phyloP scores from a whole-genome alignment of 2,329 filamentous ascomycete species.

The Trichophyton simii region DNA sequence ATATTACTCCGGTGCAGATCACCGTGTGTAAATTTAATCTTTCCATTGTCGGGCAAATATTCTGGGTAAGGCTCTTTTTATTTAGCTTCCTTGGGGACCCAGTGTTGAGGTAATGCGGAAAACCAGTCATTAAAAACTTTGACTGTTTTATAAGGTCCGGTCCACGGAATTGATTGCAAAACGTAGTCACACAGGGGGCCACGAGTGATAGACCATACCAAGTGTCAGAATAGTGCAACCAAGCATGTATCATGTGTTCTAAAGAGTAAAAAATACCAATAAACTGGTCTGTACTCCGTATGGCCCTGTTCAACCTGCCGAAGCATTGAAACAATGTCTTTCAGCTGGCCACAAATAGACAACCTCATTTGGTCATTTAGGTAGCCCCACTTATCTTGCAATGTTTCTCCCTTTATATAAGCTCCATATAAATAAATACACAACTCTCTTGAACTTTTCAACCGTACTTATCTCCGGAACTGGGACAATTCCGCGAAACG shows the following conservation, averaged over 20 bases:
- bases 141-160: conserved; percentile 16
- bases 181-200: conserved; percentile 14
- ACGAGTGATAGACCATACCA: conserved; percentile 15
- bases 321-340: conserved; percentile 12
- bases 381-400: conserved; percentile 19
- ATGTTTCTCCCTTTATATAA: conserved; percentile 19
- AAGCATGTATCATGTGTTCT: too few species aligned
- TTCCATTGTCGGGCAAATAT: conserved; percentile 19
- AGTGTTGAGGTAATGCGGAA: conserved; percentile 12
- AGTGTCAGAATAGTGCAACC: not conserved
- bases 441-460: conserved; percentile 19
- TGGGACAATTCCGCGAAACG: conserved; percentile 18
- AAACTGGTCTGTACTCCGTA: conserved; percentile 15
- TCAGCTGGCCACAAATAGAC: conserved; percentile 14
- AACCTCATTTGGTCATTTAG: conserved; percentile 10
- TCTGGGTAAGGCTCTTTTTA: conserved; percentile 14
- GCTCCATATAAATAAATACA: conserved; percentile 25
- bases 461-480: conserved; percentile 27
- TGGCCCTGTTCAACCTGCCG: conserved; percentile 15
- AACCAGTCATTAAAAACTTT: conserved; percentile 21
- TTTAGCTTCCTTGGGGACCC: conserved; percentile 9
- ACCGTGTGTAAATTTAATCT: conserved; percentile 24
- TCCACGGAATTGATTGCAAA: conserved; percentile 12
- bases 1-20: conserved; percentile 24
- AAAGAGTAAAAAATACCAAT: conserved; percentile 14